phyloP scores from a whole-genome alignment of 164 flowering plant genomes.

The Amborella trichopoda region DNA sequence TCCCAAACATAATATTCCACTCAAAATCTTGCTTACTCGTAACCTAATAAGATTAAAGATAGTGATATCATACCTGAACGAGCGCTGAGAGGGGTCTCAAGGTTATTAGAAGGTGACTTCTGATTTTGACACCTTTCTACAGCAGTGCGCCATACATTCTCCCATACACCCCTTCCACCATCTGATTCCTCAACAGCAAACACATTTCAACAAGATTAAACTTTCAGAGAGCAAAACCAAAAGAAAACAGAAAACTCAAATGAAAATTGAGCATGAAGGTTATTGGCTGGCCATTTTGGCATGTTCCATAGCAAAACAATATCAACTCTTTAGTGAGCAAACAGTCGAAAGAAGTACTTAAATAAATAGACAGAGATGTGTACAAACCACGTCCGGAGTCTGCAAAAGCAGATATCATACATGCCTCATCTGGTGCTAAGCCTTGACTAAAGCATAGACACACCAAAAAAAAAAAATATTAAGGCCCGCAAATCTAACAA shows the following conservation, averaged over 20 bases:
- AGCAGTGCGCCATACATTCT: slow-evolving; percentile 54
- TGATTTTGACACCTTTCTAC: slow-evolving; percentile 47
- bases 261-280: too few species aligned
- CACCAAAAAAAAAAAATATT: neutral
- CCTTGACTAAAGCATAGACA: slow-evolving; percentile 88
- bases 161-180: slow-evolving; percentile 82
- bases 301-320: too few species aligned
- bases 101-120: slow-evolving; percentile 26
- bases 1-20: too few species aligned
- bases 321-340: too few species aligned
- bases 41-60: too few species aligned
- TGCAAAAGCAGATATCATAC: slow-evolving; percentile 91
- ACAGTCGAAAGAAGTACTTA: too few species aligned
- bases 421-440: slow-evolving; percentile 75
- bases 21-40: too few species aligned
- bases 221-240: neutral
- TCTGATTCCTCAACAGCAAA: slow-evolving; percentile 24
- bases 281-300: too few species aligned
- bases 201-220: too few species aligned
- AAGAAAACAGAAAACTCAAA: neutral
- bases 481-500: neutral
- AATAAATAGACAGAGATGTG: too few species aligned
- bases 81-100: slow-evolving; percentile 43
- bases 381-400: slow-evolving; percentile 38
- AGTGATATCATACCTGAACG: too few species aligned